Base-by-base conservation (phyloP, 2,329 filamentous ascomycete genomes). In the Xylaria sp. region DNA sequence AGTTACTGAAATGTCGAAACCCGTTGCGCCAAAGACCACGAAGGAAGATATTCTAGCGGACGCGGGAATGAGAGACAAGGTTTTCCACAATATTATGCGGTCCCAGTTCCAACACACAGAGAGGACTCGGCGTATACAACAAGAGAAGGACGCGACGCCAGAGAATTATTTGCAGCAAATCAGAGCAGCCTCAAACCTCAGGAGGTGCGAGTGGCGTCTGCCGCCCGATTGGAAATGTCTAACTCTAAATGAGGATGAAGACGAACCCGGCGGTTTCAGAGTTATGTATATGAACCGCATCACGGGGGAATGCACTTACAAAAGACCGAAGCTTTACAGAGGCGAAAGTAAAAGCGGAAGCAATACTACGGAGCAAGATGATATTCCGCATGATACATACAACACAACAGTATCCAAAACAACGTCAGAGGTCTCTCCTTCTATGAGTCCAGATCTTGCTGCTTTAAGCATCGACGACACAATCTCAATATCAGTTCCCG, bases 181-280 rank as follows among this genome's bases (percentile, higher is more conserved):
- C 42, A 54, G 31, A 23, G 13, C 38, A 33, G 20, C 17, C 13
- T 49, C 61, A 11, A 57, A 26, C 3, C 49, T 56, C 20, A 63
- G 49, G 36, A 48, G 11, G 36, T 23, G 57, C 23, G 49, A 63
- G 31, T 63, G 61, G 61, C 61, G 61, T 23, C 38, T 63, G 3
- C 49, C 61, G 28, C 61, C 61, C 15, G 49, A 31, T 33, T 63
- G 61, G 61, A 7, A 57, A 17, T 63, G 61, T 31, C 23, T 57
- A 2, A 46, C 36, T 11, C 17, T 63, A 11, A 23, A 13, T 17
- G 61, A 56, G 26, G 49, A 63, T 31, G 28, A 56, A 20, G 33
- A 38, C 61, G 28, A 63, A 11, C 40, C 23, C 42, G 28, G 31
- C 26, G 36, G 53, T 26, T 33, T 23, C 38, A 33, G 36, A 23